Base-by-base conservation (phyloP, 2,329 filamentous ascomycete species). In the Pseudocercospora pini-densiflorae region DNA sequence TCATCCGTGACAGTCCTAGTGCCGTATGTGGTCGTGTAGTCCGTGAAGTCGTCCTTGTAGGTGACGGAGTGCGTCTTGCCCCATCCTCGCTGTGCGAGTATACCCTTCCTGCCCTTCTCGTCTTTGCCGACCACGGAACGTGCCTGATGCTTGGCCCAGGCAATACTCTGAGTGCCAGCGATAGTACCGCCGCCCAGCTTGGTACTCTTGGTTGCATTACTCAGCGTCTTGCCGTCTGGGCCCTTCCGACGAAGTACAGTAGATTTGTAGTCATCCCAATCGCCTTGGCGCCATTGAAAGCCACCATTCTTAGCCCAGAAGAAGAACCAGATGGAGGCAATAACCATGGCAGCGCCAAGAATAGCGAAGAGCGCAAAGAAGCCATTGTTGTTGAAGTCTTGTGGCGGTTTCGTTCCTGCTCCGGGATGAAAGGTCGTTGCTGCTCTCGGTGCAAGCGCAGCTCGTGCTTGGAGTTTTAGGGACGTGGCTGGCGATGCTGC, bases 261-360 rank as follows among this genome's bases (percentile, higher is more conserved):
- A 1, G 91, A 90, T 79, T 98, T 98, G 87, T 99, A 99, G 76
- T 99, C 95, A 5, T 98, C 94, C 94, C 95, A 99, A 80, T 99
- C 95, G 40, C 88, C 85, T 69, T 96, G 83, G 55, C 87, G 86
- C 85, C 93, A 98, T 70, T 91, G 83, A 82, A 98, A 97, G 14
- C 95, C 95, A 68, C 95, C 95, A 74, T 98, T 97, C 81, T 92
- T 94, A 64, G 94, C 94, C 91, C 92, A 96, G 86, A 97, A 97
- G 86, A 99, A 98, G 86, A 99, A 97, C 94, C 95, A 99, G 76
- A 98, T 93, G 24, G 86, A 87, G 0, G 84, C 87, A 3, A 92
- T 66, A 24, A 95, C 91, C 76, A 98, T 91, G 33, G 82, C 88
- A 0, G 89, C 89, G 36, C 92, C 93, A 61, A 98, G 88, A 19